phyloP scores from a whole-genome alignment of 2,329 filamentous ascomycete genomes.

The Talaromyces funiculosus region DNA sequence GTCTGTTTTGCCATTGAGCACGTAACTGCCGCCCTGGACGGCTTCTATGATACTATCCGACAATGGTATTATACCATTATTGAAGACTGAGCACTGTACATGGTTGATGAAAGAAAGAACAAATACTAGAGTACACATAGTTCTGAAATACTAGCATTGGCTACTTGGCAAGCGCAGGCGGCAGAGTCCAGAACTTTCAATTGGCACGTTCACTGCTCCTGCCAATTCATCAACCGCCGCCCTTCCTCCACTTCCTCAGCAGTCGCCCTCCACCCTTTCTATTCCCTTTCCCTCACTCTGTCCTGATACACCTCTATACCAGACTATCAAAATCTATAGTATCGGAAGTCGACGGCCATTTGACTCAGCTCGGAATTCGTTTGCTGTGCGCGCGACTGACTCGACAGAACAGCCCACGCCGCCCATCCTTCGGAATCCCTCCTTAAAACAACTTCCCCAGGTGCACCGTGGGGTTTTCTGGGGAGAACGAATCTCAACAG shows the following conservation, averaged over 20 bases:
- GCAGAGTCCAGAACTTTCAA: slow-evolving; percentile 11
- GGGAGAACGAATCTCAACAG: background rate
- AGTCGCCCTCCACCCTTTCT: background rate
- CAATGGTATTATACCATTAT: background rate
- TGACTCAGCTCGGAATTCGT: background rate
- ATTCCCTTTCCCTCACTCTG: background rate
- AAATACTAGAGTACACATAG: background rate
- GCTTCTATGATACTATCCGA: background rate
- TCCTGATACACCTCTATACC: background rate
- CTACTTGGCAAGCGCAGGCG: slow-evolving; percentile 2
- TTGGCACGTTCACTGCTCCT: slow-evolving; percentile 7
- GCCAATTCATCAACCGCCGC: slow-evolving; percentile 10
- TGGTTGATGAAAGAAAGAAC: background rate
- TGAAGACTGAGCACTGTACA: background rate
- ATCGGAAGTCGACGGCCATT: background rate
- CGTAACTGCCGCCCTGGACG: background rate
- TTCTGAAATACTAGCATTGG: background rate
- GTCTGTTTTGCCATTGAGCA: background rate
- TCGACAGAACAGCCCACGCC: background rate
- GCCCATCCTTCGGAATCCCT: background rate
- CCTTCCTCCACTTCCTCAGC: background rate
- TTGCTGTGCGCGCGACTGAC: background rate
- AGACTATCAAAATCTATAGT: background rate
- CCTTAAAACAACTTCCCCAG: background rate
- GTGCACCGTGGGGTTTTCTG: background rate